Conservation (phyloP, 192 early-diverging fungal genomes). For the Coemansia sp. region DNA sequence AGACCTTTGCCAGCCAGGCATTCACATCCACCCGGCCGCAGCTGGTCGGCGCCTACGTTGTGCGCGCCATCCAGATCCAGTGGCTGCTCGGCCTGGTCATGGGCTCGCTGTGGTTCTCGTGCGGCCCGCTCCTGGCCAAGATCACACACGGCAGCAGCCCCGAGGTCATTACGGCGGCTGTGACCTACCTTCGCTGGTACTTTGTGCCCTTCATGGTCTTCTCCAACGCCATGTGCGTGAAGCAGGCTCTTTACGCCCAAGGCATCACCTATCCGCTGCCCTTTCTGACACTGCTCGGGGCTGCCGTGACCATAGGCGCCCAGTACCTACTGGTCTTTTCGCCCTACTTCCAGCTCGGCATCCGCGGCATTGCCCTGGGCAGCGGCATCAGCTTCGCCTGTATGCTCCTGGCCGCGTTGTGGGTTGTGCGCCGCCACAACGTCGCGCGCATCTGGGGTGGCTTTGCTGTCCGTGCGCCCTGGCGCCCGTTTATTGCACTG, state of each 20-base stretch:
- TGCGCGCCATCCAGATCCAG: constrained; percentile 33
- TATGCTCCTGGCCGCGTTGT: constrained; percentile 50
- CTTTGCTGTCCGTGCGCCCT: constrained; percentile 18
- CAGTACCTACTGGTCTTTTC: constrained; percentile 44
- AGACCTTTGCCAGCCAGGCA: constrained; percentile 71
- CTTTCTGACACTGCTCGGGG: constrained; percentile 33
- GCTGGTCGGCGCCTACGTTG: constrained; percentile 42
- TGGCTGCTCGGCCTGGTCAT: constrained; percentile 33
- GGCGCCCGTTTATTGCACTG: constrained; percentile 24
- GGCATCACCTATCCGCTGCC: constrained; percentile 44
- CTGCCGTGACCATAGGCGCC: constrained; percentile 13
- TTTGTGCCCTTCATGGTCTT: constrained; percentile 43
- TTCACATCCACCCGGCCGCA: constrained; percentile 47
- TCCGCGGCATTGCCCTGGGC: constrained; percentile 64
- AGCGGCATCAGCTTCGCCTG: constrained; percentile 55
- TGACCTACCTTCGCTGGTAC: constrained; percentile 41
- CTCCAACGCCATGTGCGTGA: constrained; percentile 15
- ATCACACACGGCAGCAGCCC: constrained; percentile 15
- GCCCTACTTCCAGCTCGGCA: constrained; percentile 52
- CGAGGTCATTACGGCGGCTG: constrained; percentile 6
- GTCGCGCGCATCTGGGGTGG: constrained; percentile 23
- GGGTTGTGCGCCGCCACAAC: constrained; percentile 44
- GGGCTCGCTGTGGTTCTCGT: constrained; percentile 30
- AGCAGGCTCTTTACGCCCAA: constrained; percentile 40
- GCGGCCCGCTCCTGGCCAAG: constrained; percentile 9